Conservation (phyloP, 2,329 filamentous ascomycete genomes). For the Stagonosporopsis rhizophila region DNA sequence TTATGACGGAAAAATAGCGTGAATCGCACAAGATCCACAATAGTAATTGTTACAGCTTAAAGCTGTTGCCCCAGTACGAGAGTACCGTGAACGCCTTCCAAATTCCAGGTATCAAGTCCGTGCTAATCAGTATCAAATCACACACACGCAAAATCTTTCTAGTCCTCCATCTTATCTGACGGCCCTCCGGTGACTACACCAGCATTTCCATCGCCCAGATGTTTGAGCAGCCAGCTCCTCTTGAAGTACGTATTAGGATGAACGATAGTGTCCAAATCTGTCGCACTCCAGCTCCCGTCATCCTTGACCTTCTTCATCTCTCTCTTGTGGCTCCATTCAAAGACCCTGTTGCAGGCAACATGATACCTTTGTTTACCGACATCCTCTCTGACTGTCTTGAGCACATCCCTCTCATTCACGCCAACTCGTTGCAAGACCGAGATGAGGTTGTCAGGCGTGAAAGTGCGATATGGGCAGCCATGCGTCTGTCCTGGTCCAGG, state of each 20-base stretch:
- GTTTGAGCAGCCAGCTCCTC: constrained; percentile 87
- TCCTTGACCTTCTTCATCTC: constrained; percentile 61
- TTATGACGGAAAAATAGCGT: neutral
- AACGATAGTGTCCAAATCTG: constrained; percentile 90
- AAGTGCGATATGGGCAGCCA: constrained; percentile 96
- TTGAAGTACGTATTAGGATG: constrained; percentile 99
- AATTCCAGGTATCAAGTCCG: neutral
- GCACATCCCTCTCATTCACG: constrained; percentile 76
- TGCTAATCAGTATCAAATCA: neutral
- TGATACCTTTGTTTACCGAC: constrained; percentile 89
- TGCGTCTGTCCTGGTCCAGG: constrained; percentile 88
- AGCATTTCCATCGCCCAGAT: constrained; percentile 63
- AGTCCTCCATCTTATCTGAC: constrained; percentile 47
- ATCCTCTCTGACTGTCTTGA: constrained; percentile 86
- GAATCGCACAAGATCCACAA: neutral
- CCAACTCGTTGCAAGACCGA: constrained; percentile 78
- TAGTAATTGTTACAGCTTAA: neutral
- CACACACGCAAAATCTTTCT: neutral
- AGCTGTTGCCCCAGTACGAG: neutral
- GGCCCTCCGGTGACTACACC: constrained; percentile 33
- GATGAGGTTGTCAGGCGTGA: constrained; percentile 84
- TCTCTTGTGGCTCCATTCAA: constrained; percentile 81
- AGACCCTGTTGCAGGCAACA: constrained; percentile 95
- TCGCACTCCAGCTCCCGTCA: constrained; percentile 58
- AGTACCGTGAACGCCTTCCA: neutral